Base-by-base conservation (phyloP, 2,329 filamentous ascomycete genomes). In the Conoideocrella luteorostrata region DNA sequence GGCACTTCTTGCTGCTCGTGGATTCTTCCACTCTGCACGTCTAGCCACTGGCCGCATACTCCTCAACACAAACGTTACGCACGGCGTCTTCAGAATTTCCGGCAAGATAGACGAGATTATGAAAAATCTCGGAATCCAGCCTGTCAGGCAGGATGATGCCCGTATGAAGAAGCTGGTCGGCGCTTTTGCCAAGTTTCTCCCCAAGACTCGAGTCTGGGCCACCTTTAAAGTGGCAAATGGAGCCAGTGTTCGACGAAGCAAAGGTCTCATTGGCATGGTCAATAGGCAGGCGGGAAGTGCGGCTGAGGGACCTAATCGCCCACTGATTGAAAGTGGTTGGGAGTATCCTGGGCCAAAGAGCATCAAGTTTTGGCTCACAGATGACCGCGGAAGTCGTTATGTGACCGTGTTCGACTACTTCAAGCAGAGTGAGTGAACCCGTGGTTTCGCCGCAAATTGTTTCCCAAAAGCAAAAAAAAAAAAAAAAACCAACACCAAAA, bases 21-120 rank as follows among this genome's bases (percentile, higher is more conserved):
- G 77, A 1, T 78, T 74, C 50, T 78, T 78, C 44, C 72, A 77
- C 52, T 78, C 74, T 24, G 66, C 71, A 3, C 72, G 75, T 5
- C 62, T 74, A 1, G 70, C 70, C 1, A 80, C 76, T 0, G 75
- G 74, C 2, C 65, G 74, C 0, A 52, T 80, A 2, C 64, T 80
- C 0, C 59, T 80, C 21, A 80, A 80, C 47, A 64, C 66, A 37
- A 79, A 80, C 44, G 70, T 77, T 9, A 71, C 72, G 0, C 70
- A 78, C 48, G 71, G 69, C 3, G 66, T 77, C 15, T 80, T 80
- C 56, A 71, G 67, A 10, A 55, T 61, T 4, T 50, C 58, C 2
- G 66, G 70, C 2, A 47, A 46, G 0, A 49, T 75, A 3, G 50
- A 52, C 1, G 47, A 61, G 1, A 49, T 74, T 4, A 67, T 70